Conservation (phyloP, 371 early-diverging fungal genomes). For the Capillidium heterosporum region DNA sequence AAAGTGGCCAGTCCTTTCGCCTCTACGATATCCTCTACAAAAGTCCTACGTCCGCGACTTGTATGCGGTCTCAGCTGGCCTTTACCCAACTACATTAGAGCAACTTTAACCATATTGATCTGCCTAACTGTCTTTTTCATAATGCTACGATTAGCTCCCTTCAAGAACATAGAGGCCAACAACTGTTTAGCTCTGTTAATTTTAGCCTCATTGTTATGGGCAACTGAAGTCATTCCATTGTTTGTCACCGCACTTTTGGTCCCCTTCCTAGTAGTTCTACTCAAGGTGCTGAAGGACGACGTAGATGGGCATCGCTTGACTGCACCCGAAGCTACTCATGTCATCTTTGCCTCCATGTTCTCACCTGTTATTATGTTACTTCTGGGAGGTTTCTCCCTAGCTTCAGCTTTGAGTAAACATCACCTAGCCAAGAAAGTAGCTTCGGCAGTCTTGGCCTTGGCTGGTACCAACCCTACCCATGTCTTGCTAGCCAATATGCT, state of each 20-base stretch:
- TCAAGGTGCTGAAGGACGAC: conserved; percentile 60
- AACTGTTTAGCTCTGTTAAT: conserved; percentile 77
- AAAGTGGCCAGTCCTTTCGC: conserved; percentile 10
- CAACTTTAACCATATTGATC: conserved; percentile 16
- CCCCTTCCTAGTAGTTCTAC: conserved; percentile 65
- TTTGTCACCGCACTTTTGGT: conserved; percentile 82
- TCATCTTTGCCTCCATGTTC: conserved; percentile 83
- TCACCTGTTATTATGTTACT: conserved; percentile 88
- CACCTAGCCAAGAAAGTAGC: conserved; percentile 85
- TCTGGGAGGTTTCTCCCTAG: conserved; percentile 87
- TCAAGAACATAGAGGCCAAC: conserved; percentile 37
- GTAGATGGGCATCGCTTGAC: conserved; percentile 23
- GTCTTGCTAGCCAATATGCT: conserved; percentile 87
- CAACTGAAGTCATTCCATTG: conserved; percentile 71
- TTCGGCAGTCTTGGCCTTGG: conserved; percentile 67
- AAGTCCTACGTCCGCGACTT: conserved; percentile 34
- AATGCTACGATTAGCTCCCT: conserved; percentile 26
- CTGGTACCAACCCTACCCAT: conserved; percentile 61
- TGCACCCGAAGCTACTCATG: conserved; percentile 59
- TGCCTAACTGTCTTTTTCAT: conserved; percentile 31
- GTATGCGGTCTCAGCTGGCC: conserved; percentile 10
- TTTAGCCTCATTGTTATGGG: conserved; percentile 82
- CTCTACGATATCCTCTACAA: conserved; percentile 10
- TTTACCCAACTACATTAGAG: conserved; percentile 17
- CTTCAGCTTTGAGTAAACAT: conserved; percentile 80